Percentiles rank a stretch among this genome's conserved stretches.
Conservation (phyloP, 108 stramenopile species). For the Conticribra guillardii region DNA sequence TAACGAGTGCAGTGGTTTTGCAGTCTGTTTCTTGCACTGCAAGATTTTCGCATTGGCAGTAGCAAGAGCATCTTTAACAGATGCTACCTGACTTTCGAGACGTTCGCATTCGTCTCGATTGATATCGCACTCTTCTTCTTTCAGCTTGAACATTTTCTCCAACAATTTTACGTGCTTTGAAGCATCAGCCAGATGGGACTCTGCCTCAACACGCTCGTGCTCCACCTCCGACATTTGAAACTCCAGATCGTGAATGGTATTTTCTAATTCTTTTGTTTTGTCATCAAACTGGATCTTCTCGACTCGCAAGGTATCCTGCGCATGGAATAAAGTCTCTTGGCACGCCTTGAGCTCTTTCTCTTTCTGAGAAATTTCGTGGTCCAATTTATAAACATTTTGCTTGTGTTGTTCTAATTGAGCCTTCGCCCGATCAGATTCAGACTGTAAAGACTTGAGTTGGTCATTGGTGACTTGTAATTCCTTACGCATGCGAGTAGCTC, state of each 20-base stretch:
- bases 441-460: neutral
- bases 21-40: constrained; percentile 20
- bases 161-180: constrained; percentile 18
- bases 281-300: constrained; percentile 17
- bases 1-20: neutral
- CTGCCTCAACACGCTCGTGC: constrained; percentile 11
- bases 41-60: constrained; percentile 26
- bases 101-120: constrained; percentile 31
- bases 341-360: neutral
- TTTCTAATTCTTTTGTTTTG: constrained; percentile 11
- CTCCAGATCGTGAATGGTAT: constrained; percentile 6
- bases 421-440: neutral
- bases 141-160: constrained; percentile 18
- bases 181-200: constrained; percentile 29
- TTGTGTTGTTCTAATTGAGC: neutral
- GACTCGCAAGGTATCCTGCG: neutral
- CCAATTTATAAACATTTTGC: neutral
- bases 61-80: constrained; percentile 25
- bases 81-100: constrained; percentile 9
- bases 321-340: neutral
- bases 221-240: constrained; percentile 7
- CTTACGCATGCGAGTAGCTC: neutral
- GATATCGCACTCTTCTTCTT: constrained; percentile 27
- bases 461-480: neutral
- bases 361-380: neutral